Evolutionary conservation across 192 early-diverging fungal genomes (phyloP).

Genomic region (Lunasporangiospora selenospora): DNA sequence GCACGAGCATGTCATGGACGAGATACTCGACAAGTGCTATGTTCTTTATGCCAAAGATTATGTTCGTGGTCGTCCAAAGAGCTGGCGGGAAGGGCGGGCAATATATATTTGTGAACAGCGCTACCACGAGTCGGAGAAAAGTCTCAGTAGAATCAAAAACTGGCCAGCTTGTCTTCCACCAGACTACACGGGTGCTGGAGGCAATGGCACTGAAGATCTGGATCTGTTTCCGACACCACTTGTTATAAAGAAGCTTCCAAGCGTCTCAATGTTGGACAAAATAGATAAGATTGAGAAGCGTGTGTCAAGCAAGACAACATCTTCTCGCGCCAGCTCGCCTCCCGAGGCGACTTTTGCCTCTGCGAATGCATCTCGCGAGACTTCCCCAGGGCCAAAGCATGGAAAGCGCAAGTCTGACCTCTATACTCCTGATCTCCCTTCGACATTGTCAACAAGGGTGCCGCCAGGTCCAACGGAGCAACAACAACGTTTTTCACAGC

Average conservation of each 20-base stretch:
- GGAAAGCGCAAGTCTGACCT: neutral
- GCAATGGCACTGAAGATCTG: neutral
- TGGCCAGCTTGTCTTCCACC: conserved; percentile 2
- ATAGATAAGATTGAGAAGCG: neutral
- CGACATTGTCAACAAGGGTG: neutral
- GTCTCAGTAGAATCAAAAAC: conserved; percentile 12
- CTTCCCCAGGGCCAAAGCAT: neutral
- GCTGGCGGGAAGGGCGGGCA: conserved; percentile 9
- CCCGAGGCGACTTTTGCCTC: neutral
- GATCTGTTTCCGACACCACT: neutral
- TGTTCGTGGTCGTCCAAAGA: conserved; percentile 1
- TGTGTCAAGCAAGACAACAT: too few species aligned
- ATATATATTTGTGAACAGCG: conserved; percentile 24
- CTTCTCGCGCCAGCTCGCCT: conserved; percentile 6
- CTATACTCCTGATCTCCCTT: too few species aligned
- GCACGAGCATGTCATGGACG: neutral
- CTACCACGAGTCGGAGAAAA: conserved; percentile 2
- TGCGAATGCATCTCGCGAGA: neutral
- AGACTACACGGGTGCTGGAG: too few species aligned
- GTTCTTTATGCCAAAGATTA: conserved; percentile 10
- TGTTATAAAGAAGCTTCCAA: conserved; percentile 8
- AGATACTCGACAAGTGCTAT: conserved; percentile 6
- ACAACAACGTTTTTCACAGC: too few species aligned
- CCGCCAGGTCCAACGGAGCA: too few species aligned
- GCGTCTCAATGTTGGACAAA: neutral